A percentile compares a stretch with the other conserved stretches of the same genome.
Conservation (phyloP, 179 eudicot species). For the Beta corolliflora region DNA sequence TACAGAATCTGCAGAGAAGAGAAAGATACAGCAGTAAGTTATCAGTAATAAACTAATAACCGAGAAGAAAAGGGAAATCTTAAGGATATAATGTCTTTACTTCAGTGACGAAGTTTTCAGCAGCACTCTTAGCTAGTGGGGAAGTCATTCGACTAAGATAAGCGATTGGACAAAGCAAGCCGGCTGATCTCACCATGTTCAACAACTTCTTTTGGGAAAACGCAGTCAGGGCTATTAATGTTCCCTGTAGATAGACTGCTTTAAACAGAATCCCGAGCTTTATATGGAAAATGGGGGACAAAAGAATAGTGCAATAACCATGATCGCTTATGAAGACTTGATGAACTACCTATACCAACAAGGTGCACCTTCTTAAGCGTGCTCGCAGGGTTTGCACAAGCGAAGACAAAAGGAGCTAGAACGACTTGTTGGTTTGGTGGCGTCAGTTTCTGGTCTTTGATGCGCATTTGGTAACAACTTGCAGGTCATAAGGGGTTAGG, state of each 20-base stretch:
- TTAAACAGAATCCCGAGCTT: not conserved
- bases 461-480: too few relatives aligned
- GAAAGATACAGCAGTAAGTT: not conserved
- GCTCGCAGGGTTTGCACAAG: too few relatives aligned
- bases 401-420: too few relatives aligned
- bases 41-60: not conserved
- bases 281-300: too few relatives aligned
- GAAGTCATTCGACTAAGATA: conserved; percentile 68
- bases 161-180: conserved; percentile 70
- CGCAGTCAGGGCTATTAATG: conserved; percentile 71
- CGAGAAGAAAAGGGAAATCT: not conserved
- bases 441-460: too few relatives aligned
- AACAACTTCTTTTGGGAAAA: conserved; percentile 51
- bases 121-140: conserved; percentile 47
- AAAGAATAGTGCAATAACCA: too few relatives aligned
- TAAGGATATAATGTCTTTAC: conserved; percentile 29
- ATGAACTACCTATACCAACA: too few relatives aligned
- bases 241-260: conserved; percentile 46
- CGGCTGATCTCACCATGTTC: conserved; percentile 67
- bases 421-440: too few relatives aligned
- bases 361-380: too few relatives aligned
- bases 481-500: too few relatives aligned
- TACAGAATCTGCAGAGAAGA: conserved; percentile 40
- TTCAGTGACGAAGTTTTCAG: conserved; percentile 53
- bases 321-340: too few relatives aligned